Percentiles rank a stretch among this genome's conserved stretches.
phyloP scores from a whole-genome alignment of 257 asterid genomes.

The Buddleja alternifolia region DNA sequence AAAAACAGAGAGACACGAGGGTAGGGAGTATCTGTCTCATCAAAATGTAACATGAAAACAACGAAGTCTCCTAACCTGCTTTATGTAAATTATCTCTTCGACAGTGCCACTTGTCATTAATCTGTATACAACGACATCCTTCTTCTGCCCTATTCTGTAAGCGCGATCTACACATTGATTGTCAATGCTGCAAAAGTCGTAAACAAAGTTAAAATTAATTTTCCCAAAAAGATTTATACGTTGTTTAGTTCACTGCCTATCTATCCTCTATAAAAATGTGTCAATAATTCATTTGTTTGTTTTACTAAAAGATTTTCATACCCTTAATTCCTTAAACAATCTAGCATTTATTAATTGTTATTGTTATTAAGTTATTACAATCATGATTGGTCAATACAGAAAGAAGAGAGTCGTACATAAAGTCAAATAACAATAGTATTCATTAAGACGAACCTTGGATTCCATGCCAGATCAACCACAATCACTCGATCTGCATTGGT shows the following conservation, averaged over 20 bases:
- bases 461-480: slow-evolving; percentile 99
- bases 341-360: too few species aligned
- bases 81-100: slow-evolving; percentile 88
- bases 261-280: too few species aligned
- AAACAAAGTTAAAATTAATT: slow-evolving; percentile 14
- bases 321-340: too few species aligned
- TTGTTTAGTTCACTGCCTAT: too few species aligned
- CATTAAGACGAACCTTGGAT: slow-evolving; percentile 69
- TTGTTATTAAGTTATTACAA: too few species aligned
- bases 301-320: too few species aligned
- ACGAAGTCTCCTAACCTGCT: slow-evolving; percentile 62
- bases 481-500: slow-evolving; percentile 96
- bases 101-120: slow-evolving; percentile 95
- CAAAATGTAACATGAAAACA: neutral
- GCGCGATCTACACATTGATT: slow-evolving; percentile 97
- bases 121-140: slow-evolving; percentile 90
- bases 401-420: too few species aligned
- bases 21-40: neutral
- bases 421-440: neutral
- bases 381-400: too few species aligned
- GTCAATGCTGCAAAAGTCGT: slow-evolving; percentile 73
- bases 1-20: slow-evolving; percentile 15
- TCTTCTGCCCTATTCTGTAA: slow-evolving; percentile 91
- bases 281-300: too few species aligned
- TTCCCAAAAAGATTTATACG: too few species aligned